Conservation (phyloP, 2,329 filamentous ascomycete genomes). For the Bipolaris gigantea region DNA sequence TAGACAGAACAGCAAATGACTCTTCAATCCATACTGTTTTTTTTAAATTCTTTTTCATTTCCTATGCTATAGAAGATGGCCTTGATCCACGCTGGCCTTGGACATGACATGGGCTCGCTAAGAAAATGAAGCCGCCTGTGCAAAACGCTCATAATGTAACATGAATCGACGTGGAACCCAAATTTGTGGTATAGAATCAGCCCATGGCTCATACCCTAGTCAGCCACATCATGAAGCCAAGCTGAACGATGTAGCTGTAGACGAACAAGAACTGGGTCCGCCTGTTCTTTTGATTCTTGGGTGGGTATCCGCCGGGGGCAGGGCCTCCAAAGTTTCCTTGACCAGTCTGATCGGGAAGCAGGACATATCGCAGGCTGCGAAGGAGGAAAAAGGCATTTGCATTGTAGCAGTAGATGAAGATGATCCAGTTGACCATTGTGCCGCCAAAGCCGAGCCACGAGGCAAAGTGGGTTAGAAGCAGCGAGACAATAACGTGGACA, state of each 20-base stretch:
- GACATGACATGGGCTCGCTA: not conserved
- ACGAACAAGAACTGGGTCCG: constrained; percentile 43
- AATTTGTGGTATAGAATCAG: too few species aligned
- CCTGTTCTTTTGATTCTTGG: constrained; percentile 65
- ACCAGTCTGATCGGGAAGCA: constrained; percentile 70
- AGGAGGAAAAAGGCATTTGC: constrained; percentile 96
- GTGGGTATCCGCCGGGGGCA: constrained; percentile 62
- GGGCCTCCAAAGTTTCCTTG: constrained; percentile 32
- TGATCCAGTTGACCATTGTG: constrained; percentile 82
- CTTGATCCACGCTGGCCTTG: not conserved
- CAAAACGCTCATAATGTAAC: not conserved
- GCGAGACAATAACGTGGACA: constrained; percentile 89
- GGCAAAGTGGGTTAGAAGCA: constrained; percentile 69
- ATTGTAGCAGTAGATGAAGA: constrained; percentile 89
- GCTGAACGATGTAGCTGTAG: constrained; percentile 88
- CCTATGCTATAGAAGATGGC: not conserved
- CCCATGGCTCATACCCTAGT: constrained; percentile 43
- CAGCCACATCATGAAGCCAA: constrained; percentile 90
- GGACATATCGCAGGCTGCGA: constrained; percentile 91
- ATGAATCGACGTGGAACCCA: not conserved
- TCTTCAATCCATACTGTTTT: not conserved
- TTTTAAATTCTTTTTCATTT: not conserved
- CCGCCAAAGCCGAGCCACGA: constrained; percentile 74
- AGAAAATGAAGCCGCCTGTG: not conserved
- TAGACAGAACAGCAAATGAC: too few species aligned